Base-by-base conservation (phyloP, 78 protist species). In the Dictyostelium firmibasis region DNA sequence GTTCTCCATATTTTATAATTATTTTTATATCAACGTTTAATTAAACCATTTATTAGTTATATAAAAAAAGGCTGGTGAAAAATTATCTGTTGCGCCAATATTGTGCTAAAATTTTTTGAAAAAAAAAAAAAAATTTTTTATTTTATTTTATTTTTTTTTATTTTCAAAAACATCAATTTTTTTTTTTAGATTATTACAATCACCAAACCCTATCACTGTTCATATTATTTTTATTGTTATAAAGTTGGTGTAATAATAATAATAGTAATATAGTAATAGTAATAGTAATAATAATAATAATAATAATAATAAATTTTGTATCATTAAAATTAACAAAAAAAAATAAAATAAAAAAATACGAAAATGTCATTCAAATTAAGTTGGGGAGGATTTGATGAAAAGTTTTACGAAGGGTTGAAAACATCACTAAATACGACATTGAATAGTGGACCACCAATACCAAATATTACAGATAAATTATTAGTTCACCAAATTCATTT, bases 341-440 rank as follows among this genome's bases (percentile, higher is more conserved):
- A 57, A 57, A 72, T 33, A 29, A 72, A 18, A 72, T 33, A 70
- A 57, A 57, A 60, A 20, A 27, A 8, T 18, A 18, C n/a, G 8
- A 50, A 75, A 27, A 89, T 89, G 94, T 89, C 94, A 70, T 89
- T 89, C 33, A 89, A 89, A 89, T 50, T 89, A 64, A 81, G 44
- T 89, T 89, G 94, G 94, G 94, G 94, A 27, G 62, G 77, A 20
- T 89, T 89, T 69, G 94, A 89, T 47, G 86, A 89, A 20, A 9
- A 16, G 0, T 89, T 89, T 69, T 81, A 69, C 16, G 25, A 89
- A 14, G 31, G n/a, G 0, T 64, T 89, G 27, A 89, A 89, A 60
- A 47, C 31, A 18, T 77, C 53, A 67, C 36, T 89, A 20, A 89
- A 33, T 44, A 38, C 70, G 11, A 76, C 94, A 27, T 47, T 89